These are phyloP conservation scores for Paxillus involutus DNA, from an alignment of 768 basidiomycete genomes.

Conservation along the genomic window DNA sequence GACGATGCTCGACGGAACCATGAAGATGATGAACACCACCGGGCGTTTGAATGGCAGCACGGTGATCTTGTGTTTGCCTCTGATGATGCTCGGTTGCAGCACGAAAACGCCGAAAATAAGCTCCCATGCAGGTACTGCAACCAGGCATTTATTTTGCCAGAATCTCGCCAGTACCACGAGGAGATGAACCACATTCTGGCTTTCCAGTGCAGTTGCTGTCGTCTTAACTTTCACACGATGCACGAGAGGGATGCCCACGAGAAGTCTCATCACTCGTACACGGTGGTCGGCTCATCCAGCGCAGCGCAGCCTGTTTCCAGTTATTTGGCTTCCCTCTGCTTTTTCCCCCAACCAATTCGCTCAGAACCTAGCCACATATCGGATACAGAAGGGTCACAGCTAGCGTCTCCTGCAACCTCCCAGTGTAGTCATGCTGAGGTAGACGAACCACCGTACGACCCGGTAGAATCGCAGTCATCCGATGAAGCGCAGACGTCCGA, in stretches of 20 bases:
- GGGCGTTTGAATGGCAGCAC: conserved; percentile 12
- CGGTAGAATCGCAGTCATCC: background rate
- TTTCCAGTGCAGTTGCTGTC: conserved; percentile 9
- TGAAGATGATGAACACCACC: background rate
- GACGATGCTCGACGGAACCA: too few relatives aligned
- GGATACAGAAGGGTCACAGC: background rate
- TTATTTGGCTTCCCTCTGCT: background rate
- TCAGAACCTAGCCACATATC: too few relatives aligned
- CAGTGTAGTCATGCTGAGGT: too few relatives aligned
- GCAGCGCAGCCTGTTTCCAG: background rate
- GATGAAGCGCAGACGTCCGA: too few relatives aligned
- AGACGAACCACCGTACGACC: too few relatives aligned
- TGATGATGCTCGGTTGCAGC: too few relatives aligned
- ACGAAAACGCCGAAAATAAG: conserved; percentile 3
- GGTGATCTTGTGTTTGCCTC: conserved; percentile 10
- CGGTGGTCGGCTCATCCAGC: too few relatives aligned
- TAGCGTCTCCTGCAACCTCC: background rate
- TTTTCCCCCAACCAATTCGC: background rate
- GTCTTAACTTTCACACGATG: background rate
- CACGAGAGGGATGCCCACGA: background rate
- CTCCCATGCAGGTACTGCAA: conserved; percentile 11
- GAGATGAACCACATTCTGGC: background rate
- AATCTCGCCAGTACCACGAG: background rate
- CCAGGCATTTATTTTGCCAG: conserved; percentile 2
- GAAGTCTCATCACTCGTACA: background rate